These are phyloP conservation scores for Wickerhamomyces ciferrii DNA, from an alignment of 805 yeast species.

Conservation along the genomic window DNA sequence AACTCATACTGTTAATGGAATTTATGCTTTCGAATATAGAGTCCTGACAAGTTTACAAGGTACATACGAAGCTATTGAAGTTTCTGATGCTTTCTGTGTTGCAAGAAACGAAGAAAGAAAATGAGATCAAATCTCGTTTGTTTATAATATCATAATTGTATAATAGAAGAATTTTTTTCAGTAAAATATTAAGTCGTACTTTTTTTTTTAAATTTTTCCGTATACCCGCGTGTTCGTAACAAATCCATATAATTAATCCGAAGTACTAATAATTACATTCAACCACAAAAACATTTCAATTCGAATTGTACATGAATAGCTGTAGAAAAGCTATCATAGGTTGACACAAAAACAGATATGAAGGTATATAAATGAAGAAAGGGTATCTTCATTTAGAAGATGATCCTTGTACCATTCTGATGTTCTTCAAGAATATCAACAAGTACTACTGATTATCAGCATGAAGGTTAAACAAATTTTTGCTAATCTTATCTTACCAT, in stretches of 20 bases:
- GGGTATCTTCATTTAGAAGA: background rate
- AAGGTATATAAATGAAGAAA: too few species aligned
- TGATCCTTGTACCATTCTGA: too few species aligned
- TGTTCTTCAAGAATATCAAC: background rate
- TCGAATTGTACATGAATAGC: too few species aligned
- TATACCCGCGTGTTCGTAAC: too few species aligned
- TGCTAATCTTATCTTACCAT: background rate
- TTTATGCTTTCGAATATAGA: slow-evolving; percentile 62
- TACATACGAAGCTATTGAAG: slow-evolving; percentile 85
- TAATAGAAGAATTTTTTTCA: background rate
- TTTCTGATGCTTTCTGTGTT: slow-evolving; percentile 79
- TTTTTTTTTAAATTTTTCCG: too few species aligned
- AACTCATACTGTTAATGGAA: slow-evolving; percentile 50
- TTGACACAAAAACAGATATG: too few species aligned
- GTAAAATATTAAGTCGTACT: too few species aligned
- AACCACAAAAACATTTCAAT: too few species aligned
- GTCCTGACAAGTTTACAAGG: slow-evolving; percentile 85
- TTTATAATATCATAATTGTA: background rate
- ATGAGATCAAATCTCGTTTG: background rate
- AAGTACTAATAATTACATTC: too few species aligned
- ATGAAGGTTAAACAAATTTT: background rate
- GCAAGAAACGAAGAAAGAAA: slow-evolving; percentile 31
- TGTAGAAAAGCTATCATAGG: too few species aligned
- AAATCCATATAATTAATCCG: too few species aligned
- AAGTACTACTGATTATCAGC: background rate